Evolutionary conservation across 208 protist genomes (phyloP).

Genomic region (Phytomonas francai): DNA sequence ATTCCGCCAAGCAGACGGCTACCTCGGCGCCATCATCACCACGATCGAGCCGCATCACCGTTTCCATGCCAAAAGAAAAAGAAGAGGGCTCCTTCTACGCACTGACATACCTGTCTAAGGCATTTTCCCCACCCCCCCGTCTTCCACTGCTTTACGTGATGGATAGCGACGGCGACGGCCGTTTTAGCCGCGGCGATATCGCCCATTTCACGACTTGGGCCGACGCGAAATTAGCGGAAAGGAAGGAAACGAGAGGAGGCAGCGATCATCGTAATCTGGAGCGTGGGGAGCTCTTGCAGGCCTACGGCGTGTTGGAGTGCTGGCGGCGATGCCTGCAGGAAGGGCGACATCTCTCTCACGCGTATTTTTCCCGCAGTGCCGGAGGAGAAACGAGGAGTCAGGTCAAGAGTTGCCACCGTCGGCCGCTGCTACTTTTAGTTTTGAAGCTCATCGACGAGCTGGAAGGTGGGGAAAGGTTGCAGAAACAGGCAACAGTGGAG

Average conservation of each 20-base stretch:
- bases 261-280: constrained; percentile 24
- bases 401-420: constrained; percentile 3
- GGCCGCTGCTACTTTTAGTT: not conserved
- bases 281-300: constrained; percentile 46
- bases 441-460: too few species aligned
- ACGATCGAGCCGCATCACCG: too few species aligned
- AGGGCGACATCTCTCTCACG: constrained; percentile 8
- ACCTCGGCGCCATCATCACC: constrained; percentile 20
- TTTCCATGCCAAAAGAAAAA: too few species aligned
- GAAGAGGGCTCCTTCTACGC: constrained; percentile 3
- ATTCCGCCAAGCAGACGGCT: too few species aligned
- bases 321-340: constrained; percentile 39
- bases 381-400: not conserved
- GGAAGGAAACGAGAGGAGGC: not conserved
- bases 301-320: constrained; percentile 40
- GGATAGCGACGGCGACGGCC: constrained; percentile 55
- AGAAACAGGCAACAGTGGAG: too few species aligned
- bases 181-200: constrained; percentile 38
- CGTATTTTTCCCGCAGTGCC: too few species aligned
- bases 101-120: constrained; percentile 38
- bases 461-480: too few species aligned
- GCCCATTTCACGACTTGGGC: constrained; percentile 46
- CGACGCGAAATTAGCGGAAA: too few species aligned
- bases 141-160: constrained; percentile 54
- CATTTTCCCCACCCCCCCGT: constrained; percentile 34